Evolutionary conservation across 1,284 basidiomycete species (phyloP).

Genomic region (Leccinum ponderosum): DNA sequence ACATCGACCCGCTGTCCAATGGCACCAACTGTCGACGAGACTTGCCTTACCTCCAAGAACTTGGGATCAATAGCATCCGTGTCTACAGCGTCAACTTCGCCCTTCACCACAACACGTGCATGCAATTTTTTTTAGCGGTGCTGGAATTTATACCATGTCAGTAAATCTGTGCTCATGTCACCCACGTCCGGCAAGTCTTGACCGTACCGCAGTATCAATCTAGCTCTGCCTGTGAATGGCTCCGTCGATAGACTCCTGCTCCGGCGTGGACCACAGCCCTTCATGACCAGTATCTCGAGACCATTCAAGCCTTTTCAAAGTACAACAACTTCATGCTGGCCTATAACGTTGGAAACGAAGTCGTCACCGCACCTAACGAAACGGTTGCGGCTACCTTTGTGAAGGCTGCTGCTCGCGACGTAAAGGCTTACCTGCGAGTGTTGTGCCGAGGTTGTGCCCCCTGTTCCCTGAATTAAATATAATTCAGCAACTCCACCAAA

Average conservation of each 20-base stretch:
- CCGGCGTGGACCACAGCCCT: slow-evolving; percentile 86
- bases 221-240: slow-evolving; percentile 83
- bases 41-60: slow-evolving; percentile 70
- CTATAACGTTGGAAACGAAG: slow-evolving; percentile 90
- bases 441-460: background rate
- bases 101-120: slow-evolving; percentile 84
- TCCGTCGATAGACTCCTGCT: slow-evolving; percentile 67
- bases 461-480: background rate
- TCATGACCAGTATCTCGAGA: slow-evolving; percentile 76
- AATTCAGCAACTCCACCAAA: slow-evolving; percentile 59
- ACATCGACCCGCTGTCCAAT: slow-evolving; percentile 76
- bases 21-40: slow-evolving; percentile 74
- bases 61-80: slow-evolving; percentile 74
- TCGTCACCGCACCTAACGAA: slow-evolving; percentile 58
- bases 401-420: slow-evolving; percentile 89
- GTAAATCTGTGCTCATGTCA: slow-evolving; percentile 25
- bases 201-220: slow-evolving; percentile 62
- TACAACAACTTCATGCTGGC: slow-evolving; percentile 80
- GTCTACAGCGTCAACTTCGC: slow-evolving; percentile 85
- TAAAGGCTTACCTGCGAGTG: slow-evolving; percentile 79
- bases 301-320: slow-evolving; percentile 77
- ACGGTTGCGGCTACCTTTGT: slow-evolving; percentile 78
- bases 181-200: slow-evolving; percentile 2
- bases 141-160: slow-evolving; percentile 88
- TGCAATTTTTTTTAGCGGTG: slow-evolving; percentile 69